phyloP scores from a whole-genome alignment of 2,329 filamentous ascomycete genomes.

The Thielaviopsis ethacetica region DNA sequence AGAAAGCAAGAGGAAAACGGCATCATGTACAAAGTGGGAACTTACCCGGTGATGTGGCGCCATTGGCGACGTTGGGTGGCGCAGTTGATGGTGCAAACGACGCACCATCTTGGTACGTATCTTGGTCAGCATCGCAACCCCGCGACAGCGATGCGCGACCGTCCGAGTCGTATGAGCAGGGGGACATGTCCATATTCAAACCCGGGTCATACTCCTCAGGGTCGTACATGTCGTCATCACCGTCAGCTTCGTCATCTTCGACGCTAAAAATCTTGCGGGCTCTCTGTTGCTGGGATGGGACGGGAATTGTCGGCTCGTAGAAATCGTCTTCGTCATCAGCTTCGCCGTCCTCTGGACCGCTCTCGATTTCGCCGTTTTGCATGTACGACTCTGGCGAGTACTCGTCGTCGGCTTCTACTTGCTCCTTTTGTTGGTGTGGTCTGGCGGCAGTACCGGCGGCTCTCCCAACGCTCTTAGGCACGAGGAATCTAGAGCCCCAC shows the following conservation, averaged over 20 bases:
- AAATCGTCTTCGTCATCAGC: slow-evolving; percentile 60
- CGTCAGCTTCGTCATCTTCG: slow-evolving; percentile 11
- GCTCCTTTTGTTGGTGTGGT: not conserved
- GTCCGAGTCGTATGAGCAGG: slow-evolving; percentile 4
- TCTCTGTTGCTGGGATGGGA: not conserved
- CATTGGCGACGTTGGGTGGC: not conserved
- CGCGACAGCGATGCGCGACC: not conserved
- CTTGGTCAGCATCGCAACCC: not conserved
- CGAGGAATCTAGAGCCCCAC: not conserved
- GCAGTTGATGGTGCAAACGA: not conserved
- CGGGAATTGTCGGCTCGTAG: slow-evolving; percentile 27
- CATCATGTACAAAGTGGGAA: not conserved
- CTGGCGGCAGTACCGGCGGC: not conserved
- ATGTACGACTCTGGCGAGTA: not conserved
- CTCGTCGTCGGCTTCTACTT: slow-evolving; percentile 1
- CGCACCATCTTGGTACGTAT: not conserved
- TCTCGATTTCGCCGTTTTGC: not conserved
- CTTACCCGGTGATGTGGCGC: not conserved
- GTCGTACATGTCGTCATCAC: slow-evolving; percentile 9
- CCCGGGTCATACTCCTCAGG: slow-evolving; percentile 6
- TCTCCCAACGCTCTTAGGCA: not conserved
- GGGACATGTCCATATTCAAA: not conserved
- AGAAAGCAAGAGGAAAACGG: not conserved
- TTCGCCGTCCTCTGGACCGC: slow-evolving; percentile 13
- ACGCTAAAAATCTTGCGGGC: not conserved